Conservation (phyloP, 345 rosid genomes). For the Ceriops zippeliana region DNA sequence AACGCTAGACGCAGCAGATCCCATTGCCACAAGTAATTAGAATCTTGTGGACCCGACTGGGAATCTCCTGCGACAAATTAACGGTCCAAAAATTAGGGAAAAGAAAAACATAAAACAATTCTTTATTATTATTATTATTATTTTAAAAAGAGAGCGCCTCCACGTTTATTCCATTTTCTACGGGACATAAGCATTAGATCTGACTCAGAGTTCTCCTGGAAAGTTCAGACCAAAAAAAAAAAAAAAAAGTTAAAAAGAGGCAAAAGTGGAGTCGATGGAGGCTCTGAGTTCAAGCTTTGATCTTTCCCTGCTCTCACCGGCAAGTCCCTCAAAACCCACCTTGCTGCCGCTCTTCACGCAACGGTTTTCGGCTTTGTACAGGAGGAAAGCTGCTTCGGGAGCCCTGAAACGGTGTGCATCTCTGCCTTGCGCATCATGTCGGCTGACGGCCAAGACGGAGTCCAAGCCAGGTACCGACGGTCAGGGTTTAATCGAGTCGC, state of each 20-base stretch:
- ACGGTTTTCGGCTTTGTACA: constrained; percentile 20
- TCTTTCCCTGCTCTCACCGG: constrained; percentile 10
- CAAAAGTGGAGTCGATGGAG: constrained; percentile 27
- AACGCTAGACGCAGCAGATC: constrained; percentile 33
- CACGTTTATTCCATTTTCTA: too few relatives aligned
- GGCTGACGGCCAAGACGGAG: constrained; percentile 16
- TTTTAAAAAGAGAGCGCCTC: too few relatives aligned
- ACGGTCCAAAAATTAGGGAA: constrained; percentile 18
- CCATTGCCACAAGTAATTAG: constrained; percentile 40
- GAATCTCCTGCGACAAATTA: constrained; percentile 24
- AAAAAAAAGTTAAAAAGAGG: too few relatives aligned
- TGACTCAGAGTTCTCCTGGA: not conserved
- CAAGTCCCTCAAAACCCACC: constrained; percentile 30
- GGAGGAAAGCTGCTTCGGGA: constrained; percentile 1
- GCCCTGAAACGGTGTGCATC: constrained; percentile 24
- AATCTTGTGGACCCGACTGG: constrained; percentile 44
- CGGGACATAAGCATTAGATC: not conserved
- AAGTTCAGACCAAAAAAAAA: not conserved
- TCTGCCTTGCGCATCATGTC: constrained; percentile 21
- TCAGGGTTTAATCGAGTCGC: constrained; percentile 24
- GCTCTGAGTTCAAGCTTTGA: constrained; percentile 31
- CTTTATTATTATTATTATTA: too few relatives aligned
- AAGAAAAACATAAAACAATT: not conserved
- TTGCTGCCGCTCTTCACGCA: constrained; percentile 21
- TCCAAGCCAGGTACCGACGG: constrained; percentile 5